These are phyloP conservation scores for Dicorynia guianensis DNA, from an alignment of 306 rosid genomes.

Conservation along the genomic window DNA sequence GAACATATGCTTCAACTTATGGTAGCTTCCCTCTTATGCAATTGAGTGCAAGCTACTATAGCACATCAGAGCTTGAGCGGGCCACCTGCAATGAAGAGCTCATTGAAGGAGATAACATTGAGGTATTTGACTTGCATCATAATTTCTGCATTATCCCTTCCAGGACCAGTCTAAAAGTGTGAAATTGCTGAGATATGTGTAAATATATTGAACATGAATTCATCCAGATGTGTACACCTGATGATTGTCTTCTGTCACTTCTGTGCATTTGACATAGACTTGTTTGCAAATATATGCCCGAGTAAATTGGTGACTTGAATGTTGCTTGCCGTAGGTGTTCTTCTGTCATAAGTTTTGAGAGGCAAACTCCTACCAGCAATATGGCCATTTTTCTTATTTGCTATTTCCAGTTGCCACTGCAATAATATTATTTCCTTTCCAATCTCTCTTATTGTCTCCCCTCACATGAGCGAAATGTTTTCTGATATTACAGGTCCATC, in stretches of 20 bases:
- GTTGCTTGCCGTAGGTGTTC: neutral
- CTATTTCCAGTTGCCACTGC: neutral
- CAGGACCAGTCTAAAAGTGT: neutral
- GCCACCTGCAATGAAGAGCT: constrained; percentile 80
- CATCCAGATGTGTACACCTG: neutral
- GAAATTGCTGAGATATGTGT: neutral
- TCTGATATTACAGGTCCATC: constrained; percentile 70
- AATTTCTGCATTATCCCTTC: constrained; percentile 18
- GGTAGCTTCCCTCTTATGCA: constrained; percentile 88
- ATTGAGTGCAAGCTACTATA: constrained; percentile 85
- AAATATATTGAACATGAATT: constrained; percentile 7
- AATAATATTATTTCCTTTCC: neutral
- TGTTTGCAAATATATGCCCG: constrained; percentile 2
- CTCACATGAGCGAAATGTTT: constrained; percentile 28
- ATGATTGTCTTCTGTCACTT: neutral
- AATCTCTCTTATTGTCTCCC: neutral
- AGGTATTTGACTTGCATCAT: constrained; percentile 53
- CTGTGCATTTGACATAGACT: neutral
- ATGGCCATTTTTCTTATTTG: neutral
- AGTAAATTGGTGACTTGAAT: constrained; percentile 9
- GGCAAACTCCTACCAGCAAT: neutral
- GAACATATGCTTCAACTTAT: constrained; percentile 83
- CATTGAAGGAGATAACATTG: constrained; percentile 77
- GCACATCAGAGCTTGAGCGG: constrained; percentile 78
- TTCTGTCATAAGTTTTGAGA: neutral